Base-by-base conservation (phyloP, 371 early-diverging fungal genomes). In the Saksenaea vasiformis region DNA sequence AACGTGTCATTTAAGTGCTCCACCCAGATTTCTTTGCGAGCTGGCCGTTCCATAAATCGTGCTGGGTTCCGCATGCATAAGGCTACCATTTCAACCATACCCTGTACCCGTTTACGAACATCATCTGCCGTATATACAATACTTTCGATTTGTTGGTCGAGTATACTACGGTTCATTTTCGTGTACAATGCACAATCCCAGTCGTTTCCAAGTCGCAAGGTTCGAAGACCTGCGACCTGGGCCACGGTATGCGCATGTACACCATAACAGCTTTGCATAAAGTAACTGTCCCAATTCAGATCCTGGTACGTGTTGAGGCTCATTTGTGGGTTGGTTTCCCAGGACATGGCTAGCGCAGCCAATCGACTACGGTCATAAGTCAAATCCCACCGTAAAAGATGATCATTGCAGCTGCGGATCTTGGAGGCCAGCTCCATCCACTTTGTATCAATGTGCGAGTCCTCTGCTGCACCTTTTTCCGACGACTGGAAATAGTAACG, bases 341-440 rank as follows among this genome's bases (percentile, higher is more conserved):
- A 73, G 36, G n/a, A 54, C 60, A 22, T 58, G 62, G 24, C 24
- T 22, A 47, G 5, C 7, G 22, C 11, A 8, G n/a, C 17, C 1
- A 47, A 22, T 5, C 10, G n/a, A 5, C 22, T 47, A 10, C 22
- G 51, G 51, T 47, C 51, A 24, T 47, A 47, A 1, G 9, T 22
- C 0, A 22, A 5, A 22, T 47, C 51, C n/a, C 10, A 47, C 22
- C 22, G 51, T 22, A 47, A 10, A 22, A 47, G 19, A 3, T 19
- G 51, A 19, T 47, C 51, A 22, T 47, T 47, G 27, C 51, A 47
- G 22, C 51, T 47, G 7, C 67, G 69, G 14, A 66, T 69, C 24
- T 67, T 67, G 41, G 70, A 66, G 38, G 73, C 69, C 64, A 73
- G 64, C 56, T 73, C 73, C 70, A 69, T 61, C 70, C 64, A 64